phyloP scores from a whole-genome alignment of 106 monocot species.

The Amphibolis antarctica region DNA sequence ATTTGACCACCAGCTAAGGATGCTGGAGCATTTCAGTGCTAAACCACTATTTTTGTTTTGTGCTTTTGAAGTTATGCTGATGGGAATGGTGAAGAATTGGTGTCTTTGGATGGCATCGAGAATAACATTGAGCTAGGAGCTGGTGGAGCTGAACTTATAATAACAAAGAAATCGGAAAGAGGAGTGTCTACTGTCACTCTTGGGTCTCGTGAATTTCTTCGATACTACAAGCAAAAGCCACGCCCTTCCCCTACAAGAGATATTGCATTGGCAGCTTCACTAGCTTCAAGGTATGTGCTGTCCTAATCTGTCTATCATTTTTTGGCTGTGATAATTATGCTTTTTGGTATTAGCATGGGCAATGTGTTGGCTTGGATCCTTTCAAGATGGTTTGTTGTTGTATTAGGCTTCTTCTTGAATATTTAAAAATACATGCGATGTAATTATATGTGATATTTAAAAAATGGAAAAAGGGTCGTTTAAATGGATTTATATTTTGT shows the following conservation, averaged over 20 bases:
- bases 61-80: constrained; percentile 49
- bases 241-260: constrained; percentile 52
- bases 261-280: constrained; percentile 48
- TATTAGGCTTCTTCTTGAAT: too few species aligned
- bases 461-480: too few species aligned
- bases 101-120: constrained; percentile 29
- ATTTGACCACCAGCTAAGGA: too few species aligned
- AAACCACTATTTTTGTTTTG: neutral
- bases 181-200: constrained; percentile 38
- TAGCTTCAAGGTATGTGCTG: constrained; percentile 65
- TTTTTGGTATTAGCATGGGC: too few species aligned
- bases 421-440: too few species aligned
- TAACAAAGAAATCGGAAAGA: constrained; percentile 40
- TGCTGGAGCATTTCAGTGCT: too few species aligned
- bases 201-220: constrained; percentile 88
- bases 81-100: constrained; percentile 65
- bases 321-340: neutral
- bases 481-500: too few species aligned
- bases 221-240: constrained; percentile 89
- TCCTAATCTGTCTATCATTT: neutral
- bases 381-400: too few species aligned
- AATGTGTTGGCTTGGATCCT: too few species aligned
- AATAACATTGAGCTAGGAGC: constrained; percentile 62
- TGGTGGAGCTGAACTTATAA: constrained; percentile 74
- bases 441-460: too few species aligned